Percentiles rank a stretch among this genome's conserved stretches.
Evolutionary conservation across 2,329 filamentous ascomycete genomes (phyloP).

Genomic region (Pseudogymnoascus pannorum): DNA sequence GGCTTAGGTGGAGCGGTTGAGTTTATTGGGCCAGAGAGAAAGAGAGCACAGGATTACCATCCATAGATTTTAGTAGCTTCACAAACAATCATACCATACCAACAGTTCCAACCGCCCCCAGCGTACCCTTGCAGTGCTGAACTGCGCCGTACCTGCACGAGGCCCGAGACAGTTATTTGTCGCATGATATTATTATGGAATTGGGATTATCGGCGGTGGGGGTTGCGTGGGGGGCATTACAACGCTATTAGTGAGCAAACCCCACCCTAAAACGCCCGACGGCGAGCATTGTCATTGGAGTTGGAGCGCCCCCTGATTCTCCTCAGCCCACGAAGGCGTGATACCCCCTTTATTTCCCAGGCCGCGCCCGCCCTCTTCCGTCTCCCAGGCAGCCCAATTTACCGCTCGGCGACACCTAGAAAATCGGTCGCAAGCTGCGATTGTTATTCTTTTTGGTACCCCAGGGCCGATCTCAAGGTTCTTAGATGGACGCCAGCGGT

Average conservation of each 20-base stretch:
- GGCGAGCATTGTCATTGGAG: background rate
- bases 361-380: no score
- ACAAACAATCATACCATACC: background rate
- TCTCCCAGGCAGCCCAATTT: background rate
- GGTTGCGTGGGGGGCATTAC: conserved; percentile 4
- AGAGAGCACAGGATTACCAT: conserved; percentile 4
- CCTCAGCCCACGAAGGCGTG: background rate
- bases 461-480: background rate
- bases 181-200: conserved; percentile 7
- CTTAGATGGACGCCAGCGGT: background rate
- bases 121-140: conserved; percentile 4
- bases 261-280: background rate
- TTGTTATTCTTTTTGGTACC: background rate
- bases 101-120: background rate
- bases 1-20: background rate
- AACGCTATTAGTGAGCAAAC: conserved; percentile 8
- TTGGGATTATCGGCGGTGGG: conserved; percentile 4
- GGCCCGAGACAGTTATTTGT: conserved; percentile 9
- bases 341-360: background rate
- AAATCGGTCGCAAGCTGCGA: background rate
- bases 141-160: conserved; percentile 3
- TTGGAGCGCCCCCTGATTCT: conserved; percentile 3
- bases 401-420: background rate
- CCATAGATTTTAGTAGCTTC: conserved; percentile 6
- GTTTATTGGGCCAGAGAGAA: background rate